Base-by-base conservation (phyloP, 306 rosid genomes). In the Cucumis hystrix region DNA sequence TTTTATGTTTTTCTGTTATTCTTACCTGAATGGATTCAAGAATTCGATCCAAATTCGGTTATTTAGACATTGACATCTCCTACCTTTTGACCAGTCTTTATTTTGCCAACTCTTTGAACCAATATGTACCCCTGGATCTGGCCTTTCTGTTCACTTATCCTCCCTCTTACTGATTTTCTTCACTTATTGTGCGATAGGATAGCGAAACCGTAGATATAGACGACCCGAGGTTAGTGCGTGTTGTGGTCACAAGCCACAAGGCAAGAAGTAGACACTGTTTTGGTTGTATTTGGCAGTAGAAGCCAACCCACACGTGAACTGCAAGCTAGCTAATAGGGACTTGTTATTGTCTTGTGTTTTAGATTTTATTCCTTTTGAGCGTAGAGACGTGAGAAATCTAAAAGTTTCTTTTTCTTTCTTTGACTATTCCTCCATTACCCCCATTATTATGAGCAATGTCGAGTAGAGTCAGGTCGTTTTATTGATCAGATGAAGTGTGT, bases 221-320 rank as follows among this genome's bases (percentile, higher is more conserved):
- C 62, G 63, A 76, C 64, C 79, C 37, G 39, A 68, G 15, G 71
- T 56, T 76, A 52, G 77, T 79, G 78, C 43, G 52, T 39, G 78
- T 71, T 59, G 75, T 83, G 80, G 66, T 62, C 62, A 57, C 78
- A 71, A 63, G 60, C 54, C 79, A 52, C 40, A 66, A 45, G 64
- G 70, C 80, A 63, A 51, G 64, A 77, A 35, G 82, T 79, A 55
- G 83, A 79, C 85, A 67, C 66, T 33, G 58, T 62, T 82, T 83
- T 23, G 82, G 71, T 74, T 67, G 78, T 74, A 79, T 78, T 28
- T 55, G 78, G 61, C 77, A 60, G 63, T 79, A 74, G 63, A 79
- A 75, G 75, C 54, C 69, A 67, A 76, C 43, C 74, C 65, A 68
- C 88, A 73, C 67, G 82, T 79, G 81, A 77, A 73, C 82, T 74